A percentile compares a stretch with the other conserved stretches of the same genome.
Conservation (phyloP, 75 land plant species). For the Cunninghamia lanceolata region DNA sequence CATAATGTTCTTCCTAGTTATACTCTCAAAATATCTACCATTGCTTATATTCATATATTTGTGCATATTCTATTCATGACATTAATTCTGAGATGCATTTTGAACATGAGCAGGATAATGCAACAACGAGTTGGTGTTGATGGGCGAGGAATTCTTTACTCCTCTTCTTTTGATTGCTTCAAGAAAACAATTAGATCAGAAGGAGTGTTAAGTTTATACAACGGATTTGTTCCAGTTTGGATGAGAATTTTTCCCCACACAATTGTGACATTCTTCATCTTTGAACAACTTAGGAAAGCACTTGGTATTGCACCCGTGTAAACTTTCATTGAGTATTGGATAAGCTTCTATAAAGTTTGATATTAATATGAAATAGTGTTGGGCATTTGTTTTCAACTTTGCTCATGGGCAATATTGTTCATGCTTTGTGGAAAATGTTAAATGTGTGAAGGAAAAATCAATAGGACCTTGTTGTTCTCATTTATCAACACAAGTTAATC, state of each 20-base stretch:
- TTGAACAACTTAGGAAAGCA: conserved; percentile 40
- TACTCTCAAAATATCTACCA: neutral
- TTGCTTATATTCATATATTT: neutral
- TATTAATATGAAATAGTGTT: neutral
- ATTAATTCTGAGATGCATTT: neutral
- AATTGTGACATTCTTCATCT: conserved; percentile 43
- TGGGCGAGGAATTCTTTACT: conserved; percentile 34
- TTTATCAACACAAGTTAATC: too few species aligned
- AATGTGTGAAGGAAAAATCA: neutral
- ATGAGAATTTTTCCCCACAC: conserved; percentile 53
- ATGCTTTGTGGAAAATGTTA: neutral
- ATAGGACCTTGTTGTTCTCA: neutral
- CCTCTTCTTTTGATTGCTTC: conserved; percentile 44
- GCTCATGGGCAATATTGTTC: neutral
- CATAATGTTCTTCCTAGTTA: neutral
- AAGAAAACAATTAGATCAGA: conserved; percentile 42
- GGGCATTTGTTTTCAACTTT: neutral
- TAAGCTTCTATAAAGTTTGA: neutral
- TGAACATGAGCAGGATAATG: conserved; percentile 31
- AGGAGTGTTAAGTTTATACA: conserved; percentile 38
- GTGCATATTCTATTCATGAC: neutral
- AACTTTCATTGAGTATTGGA: neutral
- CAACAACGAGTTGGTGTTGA: conserved; percentile 33
- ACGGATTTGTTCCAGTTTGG: conserved; percentile 53
- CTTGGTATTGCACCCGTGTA: conserved; percentile 37